Conservation (phyloP, 2,329 filamentous ascomycete genomes). For the Alternaria hordeiaustralica region DNA sequence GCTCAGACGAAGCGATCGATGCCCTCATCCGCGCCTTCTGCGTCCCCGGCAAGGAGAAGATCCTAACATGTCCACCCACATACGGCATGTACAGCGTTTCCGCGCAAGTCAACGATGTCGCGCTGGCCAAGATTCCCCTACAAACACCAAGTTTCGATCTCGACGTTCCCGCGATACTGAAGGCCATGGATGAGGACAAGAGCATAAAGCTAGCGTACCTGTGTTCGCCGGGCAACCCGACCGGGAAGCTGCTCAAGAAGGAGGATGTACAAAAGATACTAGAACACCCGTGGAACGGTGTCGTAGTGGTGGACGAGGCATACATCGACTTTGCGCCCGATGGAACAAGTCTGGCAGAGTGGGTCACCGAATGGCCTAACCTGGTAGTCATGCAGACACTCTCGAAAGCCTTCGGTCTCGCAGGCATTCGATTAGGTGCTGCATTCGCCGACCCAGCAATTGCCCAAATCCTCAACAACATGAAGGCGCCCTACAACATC, state of each 20-base stretch:
- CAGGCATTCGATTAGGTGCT: constrained; percentile 87
- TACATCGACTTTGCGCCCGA: constrained; percentile 93
- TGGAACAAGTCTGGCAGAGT: constrained; percentile 83
- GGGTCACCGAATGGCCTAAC: constrained; percentile 92
- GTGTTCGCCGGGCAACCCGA: constrained; percentile 95
- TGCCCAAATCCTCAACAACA: constrained; percentile 80
- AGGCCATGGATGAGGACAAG: constrained; percentile 66
- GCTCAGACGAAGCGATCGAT: constrained; percentile 96
- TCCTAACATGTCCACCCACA: constrained; percentile 93
- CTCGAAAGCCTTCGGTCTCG: constrained; percentile 96
- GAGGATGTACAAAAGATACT: constrained; percentile 75
- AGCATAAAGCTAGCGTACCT: constrained; percentile 89
- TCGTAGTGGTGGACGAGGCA: constrained; percentile 92
- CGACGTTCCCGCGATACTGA: constrained; percentile 70
- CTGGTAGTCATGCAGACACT: constrained; percentile 97
- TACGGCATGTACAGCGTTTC: constrained; percentile 99
- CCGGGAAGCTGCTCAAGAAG: constrained; percentile 78
- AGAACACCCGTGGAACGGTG: constrained; percentile 91
- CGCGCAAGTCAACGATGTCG: constrained; percentile 91
- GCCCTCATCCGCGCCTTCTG: constrained; percentile 94
- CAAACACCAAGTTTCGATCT: constrained; percentile 76
- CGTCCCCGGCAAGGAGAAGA: constrained; percentile 82
- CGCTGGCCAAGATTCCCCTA: constrained; percentile 84
- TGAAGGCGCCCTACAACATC: constrained; percentile 97
- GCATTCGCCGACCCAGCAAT: constrained; percentile 80